Conservation (phyloP, 352 stramenopile species). For the Globisporangium abappressorium region DNA sequence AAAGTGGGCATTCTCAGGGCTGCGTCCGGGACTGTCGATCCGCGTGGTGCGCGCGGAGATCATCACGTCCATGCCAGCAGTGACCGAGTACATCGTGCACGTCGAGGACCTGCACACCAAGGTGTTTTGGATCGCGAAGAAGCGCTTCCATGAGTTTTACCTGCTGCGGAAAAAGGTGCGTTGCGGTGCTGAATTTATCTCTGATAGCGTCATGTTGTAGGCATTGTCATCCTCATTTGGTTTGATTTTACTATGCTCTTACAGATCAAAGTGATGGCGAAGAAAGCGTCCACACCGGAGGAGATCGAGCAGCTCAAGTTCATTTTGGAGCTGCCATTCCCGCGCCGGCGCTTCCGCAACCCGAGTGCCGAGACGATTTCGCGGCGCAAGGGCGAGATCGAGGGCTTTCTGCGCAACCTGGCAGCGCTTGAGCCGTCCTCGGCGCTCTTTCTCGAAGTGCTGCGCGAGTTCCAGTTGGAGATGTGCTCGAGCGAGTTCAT, state of each 20-base stretch:
- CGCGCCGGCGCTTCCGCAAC: slow-evolving; percentile 51
- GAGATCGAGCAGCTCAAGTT: slow-evolving; percentile 71
- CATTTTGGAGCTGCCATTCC: slow-evolving; percentile 72
- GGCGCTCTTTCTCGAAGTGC: slow-evolving; percentile 47
- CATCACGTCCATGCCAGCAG: slow-evolving; percentile 46
- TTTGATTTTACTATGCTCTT: background rate
- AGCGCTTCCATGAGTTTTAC: slow-evolving; percentile 75
- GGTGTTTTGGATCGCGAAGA: slow-evolving; percentile 83
- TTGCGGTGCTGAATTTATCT: background rate
- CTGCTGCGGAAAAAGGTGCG: slow-evolving; percentile 62
- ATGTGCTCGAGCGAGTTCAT: slow-evolving; percentile 80
- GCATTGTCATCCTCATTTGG: background rate
- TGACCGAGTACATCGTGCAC: slow-evolving; percentile 75
- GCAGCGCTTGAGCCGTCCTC: slow-evolving; percentile 59
- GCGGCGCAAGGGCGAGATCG: slow-evolving; percentile 57
- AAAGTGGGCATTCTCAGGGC: slow-evolving; percentile 39
- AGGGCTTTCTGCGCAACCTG: slow-evolving; percentile 74
- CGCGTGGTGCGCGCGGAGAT: slow-evolving; percentile 64
- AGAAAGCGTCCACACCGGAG: slow-evolving; percentile 23
- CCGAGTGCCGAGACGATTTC: slow-evolving; percentile 39
- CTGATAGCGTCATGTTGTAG: background rate
- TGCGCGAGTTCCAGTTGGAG: slow-evolving; percentile 65
- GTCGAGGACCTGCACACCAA: slow-evolving; percentile 76
- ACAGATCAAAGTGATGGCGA: slow-evolving; percentile 44
- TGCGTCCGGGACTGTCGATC: slow-evolving; percentile 69